Evolutionary conservation across 257 asterid species (phyloP).

Genomic region (Nicotiana sylvestris): DNA sequence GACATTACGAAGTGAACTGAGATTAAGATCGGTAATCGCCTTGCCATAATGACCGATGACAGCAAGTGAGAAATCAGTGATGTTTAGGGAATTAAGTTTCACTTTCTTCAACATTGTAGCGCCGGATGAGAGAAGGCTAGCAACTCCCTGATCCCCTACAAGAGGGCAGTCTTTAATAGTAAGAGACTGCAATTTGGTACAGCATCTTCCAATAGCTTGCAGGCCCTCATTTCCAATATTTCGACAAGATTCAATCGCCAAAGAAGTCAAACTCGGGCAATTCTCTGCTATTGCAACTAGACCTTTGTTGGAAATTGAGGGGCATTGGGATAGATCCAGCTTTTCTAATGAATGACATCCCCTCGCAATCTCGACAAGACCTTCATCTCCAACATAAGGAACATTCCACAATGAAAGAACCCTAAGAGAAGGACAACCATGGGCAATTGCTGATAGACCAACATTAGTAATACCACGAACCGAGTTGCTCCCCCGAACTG

Average conservation of each 20-base stretch:
- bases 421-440: slow-evolving; percentile 80
- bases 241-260: slow-evolving; percentile 69
- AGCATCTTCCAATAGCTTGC: slow-evolving; percentile 51
- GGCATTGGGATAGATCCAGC: slow-evolving; percentile 76
- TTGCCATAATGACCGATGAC: slow-evolving; percentile 79
- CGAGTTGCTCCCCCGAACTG: slow-evolving; percentile 61
- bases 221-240: slow-evolving; percentile 67
- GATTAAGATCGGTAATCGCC: slow-evolving; percentile 53
- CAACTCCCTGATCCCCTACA: slow-evolving; percentile 81
- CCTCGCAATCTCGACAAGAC: slow-evolving; percentile 70
- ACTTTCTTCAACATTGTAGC: slow-evolving; percentile 50
- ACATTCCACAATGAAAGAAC: slow-evolving; percentile 76
- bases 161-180: slow-evolving; percentile 69
- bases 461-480: slow-evolving; percentile 51
- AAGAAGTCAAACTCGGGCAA: slow-evolving; percentile 53
- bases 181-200: slow-evolving; percentile 60
- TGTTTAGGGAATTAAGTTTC: slow-evolving; percentile 62
- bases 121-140: slow-evolving; percentile 50
- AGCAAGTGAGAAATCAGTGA: slow-evolving; percentile 75
- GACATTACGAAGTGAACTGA: slow-evolving; percentile 60
- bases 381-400: slow-evolving; percentile 63
- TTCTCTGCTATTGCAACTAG: slow-evolving; percentile 60
- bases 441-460: slow-evolving; percentile 76
- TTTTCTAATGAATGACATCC: slow-evolving; percentile 72
- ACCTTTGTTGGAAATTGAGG: slow-evolving; percentile 62